Evolutionary conservation across 2,329 filamentous ascomycete species (phyloP), one percentile per base, ranked within the genome.

Genomic region (Malbranchea zuffiana): DNA sequence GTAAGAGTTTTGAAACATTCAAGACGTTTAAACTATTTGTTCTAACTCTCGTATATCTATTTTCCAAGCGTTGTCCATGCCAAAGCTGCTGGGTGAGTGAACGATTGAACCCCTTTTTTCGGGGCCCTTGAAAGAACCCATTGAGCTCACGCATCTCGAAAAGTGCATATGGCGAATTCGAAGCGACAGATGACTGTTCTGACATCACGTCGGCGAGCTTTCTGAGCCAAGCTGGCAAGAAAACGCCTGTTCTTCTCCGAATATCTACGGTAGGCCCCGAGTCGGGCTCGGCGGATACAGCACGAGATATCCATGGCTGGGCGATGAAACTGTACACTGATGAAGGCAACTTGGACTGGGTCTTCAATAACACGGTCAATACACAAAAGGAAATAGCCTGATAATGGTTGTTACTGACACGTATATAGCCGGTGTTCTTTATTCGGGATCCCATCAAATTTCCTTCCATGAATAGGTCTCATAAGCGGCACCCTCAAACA

Each of bases 231-330:
- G 54, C 64, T n/a, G 72, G 67, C 25, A 81, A 82, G 54, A 55
- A 77, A 50, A 77, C 78, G 0, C 66, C 74, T 0, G 62, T 77
- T 1, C 82, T 83, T 49, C 64, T 78, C n/a, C 75, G 80, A 11
- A 82, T 84, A 54, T 84, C 80, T 0, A 84, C 80, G 1, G 81
- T 86, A 6, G 74, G 77, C 13, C 78, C 78, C 2, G 78, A 72
- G 21, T 67, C 74, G 10, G 81, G 80, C 19, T 80, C 75, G 47
- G 71, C 75, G 2, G 80, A 85, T 48, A 78, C 77, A 0, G 78
- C 70, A 5, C 71, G 81, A 23, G 80, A 85, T 61, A 77, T 83
- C 0, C 79, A 80, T 44, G 80, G 80, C 1, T 84, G 83, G 48
- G 80, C 80, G 2, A 72, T 67, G 33, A 68, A 70, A 39, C 78